Evolutionary conservation across 148 eudicot genomes (phyloP), one percentile per base, ranked within the genome.

Genomic region (Simmondsia chinensis): DNA sequence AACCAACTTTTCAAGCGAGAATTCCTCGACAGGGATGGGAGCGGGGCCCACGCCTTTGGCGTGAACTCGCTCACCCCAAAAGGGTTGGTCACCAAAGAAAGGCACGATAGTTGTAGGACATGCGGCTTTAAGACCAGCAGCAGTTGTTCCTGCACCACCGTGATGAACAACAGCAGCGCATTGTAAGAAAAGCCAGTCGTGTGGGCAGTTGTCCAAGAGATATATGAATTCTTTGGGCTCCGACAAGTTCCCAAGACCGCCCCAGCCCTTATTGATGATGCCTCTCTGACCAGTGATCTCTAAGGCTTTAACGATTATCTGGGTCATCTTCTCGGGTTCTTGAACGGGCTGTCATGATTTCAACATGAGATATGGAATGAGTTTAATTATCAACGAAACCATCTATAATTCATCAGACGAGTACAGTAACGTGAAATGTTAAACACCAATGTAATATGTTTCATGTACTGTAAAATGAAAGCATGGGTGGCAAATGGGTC

Each of bases 231-330:
- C 94, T 74, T 71, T 76, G 7, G 74, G 69, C 54, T 80, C 83
- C 36, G 72, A 77, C 88, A 83, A 75, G 33, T 66, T 60, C 16
- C 97, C 97, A 48, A 89, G 91, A 58, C 84, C 95, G 41, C 97
- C 97, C 97, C 97, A 88, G 58, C 97, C 97, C 69, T 78, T 84
- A 49, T 81, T 84, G 25, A 88, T 83, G 60, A 88, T 81, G 31
- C 97, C 97, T 63, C 97, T 75, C 50, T 77, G 91, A 35, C 71
- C 77, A 37, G 95, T 89, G 20, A 15, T 37, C 63, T 78, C 77
- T 34, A 89, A 61, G 39, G 97, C 97, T 65, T 59, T 33, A 45
- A 84, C 91, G 52, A 89, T 89, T 23, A 68, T 73, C 29, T 78
- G 18, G 4, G 94, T 89, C 87, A 84, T 80, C 52, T 71, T 74